Conservation (phyloP, 2,329 filamentous ascomycete genomes). For the Xylaria sp. region DNA sequence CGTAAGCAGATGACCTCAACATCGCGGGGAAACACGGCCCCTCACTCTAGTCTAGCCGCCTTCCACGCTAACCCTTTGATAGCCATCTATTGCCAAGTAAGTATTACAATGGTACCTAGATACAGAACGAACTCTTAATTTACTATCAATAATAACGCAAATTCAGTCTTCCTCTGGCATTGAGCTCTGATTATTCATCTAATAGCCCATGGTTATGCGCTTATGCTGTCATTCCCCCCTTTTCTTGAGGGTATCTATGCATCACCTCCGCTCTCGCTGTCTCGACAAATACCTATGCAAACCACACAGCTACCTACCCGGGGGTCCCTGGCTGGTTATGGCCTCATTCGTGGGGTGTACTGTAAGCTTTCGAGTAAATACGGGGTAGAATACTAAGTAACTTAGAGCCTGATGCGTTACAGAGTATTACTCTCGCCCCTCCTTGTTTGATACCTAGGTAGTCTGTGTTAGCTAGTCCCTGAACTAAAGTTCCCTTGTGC, state of each 20-base stretch:
- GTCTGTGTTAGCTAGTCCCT: conserved; percentile 16
- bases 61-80: too few species aligned
- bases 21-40: conserved; percentile 23
- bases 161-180: neutral
- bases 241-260: neutral
- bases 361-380: neutral
- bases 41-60: neutral
- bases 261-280: neutral
- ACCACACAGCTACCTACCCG: neutral
- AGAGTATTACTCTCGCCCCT: conserved; percentile 19
- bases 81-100: too few species aligned
- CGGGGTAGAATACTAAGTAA: conserved; percentile 3
- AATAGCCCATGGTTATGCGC: neutral
- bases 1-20: conserved; percentile 27
- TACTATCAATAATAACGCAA: neutral
- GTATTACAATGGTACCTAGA: too few species aligned
- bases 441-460: conserved; percentile 8
- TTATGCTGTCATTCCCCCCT: too few species aligned
- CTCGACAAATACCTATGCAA: neutral
- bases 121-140: neutral
- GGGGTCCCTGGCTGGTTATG: neutral
- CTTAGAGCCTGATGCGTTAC: neutral
- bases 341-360: neutral
- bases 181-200: neutral
- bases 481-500: conserved; percentile 29